Percentiles rank a stretch among this genome's conserved stretches.
These are phyloP conservation scores for Globisporangium okanoganense DNA, from an alignment of 352 stramenopile genomes.

Conservation along the genomic window DNA sequence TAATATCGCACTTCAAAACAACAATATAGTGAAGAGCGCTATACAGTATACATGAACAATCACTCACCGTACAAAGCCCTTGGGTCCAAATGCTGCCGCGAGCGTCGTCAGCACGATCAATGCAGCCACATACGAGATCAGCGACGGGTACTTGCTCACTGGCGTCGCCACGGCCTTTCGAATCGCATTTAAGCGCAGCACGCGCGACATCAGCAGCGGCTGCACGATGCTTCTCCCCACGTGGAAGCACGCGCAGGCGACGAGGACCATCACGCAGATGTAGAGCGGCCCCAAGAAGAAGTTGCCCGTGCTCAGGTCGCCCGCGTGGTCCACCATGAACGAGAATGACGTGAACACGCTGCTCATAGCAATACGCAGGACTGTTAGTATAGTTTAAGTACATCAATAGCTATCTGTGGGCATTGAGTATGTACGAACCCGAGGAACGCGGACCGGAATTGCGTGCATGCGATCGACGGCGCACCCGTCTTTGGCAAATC, in stretches of 20 bases:
- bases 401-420: background rate
- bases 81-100: constrained; percentile 38
- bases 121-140: constrained; percentile 22
- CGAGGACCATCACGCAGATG: constrained; percentile 46
- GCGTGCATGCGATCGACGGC: constrained; percentile 39
- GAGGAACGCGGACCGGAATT: constrained; percentile 77
- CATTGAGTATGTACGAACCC: constrained; percentile 30
- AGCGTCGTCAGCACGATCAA: constrained; percentile 44
- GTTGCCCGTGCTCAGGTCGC: constrained; percentile 50
- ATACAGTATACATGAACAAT: background rate
- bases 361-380: background rate
- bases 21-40: background rate
- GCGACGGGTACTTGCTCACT: constrained; percentile 26
- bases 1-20: background rate
- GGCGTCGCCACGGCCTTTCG: constrained; percentile 11
- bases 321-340: constrained; percentile 85
- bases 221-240: constrained; percentile 35
- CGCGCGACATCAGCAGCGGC: constrained; percentile 12
- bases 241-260: constrained; percentile 52
- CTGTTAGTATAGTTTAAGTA: background rate
- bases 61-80: constrained; percentile 60
- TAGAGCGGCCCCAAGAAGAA: constrained; percentile 52
- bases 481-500: constrained; percentile 24
- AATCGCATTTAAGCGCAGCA: constrained; percentile 12
- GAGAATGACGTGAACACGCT: constrained; percentile 88